These are phyloP conservation scores for Casuarina glauca DNA, from an alignment of 306 rosid species.

Conservation along the genomic window DNA sequence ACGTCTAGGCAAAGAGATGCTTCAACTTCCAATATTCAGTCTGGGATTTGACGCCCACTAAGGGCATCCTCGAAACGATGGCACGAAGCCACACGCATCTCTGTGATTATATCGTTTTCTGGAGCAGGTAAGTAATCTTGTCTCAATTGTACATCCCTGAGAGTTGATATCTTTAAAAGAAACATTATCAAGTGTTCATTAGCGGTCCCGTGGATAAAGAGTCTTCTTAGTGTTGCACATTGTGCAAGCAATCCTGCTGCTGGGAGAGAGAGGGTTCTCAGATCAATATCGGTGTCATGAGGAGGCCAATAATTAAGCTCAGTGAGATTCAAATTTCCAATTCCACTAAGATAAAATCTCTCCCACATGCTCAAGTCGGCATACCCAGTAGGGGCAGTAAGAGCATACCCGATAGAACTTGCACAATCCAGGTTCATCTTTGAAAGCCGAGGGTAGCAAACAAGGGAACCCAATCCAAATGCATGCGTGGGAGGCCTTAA, in stretches of 20 bases:
- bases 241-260: conserved; percentile 19
- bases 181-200: conserved; percentile 14
- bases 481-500: not conserved
- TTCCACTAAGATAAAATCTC: not conserved
- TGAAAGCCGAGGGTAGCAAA: conserved; percentile 7
- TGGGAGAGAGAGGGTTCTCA: conserved; percentile 12
- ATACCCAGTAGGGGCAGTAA: conserved; percentile 11
- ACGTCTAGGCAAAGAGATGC: too few relatives aligned
- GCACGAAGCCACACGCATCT: not conserved
- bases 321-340: conserved; percentile 8
- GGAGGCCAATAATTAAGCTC: conserved; percentile 20
- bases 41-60: not conserved
- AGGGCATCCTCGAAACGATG: conserved; percentile 4
- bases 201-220: conserved; percentile 11
- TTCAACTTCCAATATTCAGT: not conserved
- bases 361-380: conserved; percentile 15
- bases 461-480: conserved; percentile 9
- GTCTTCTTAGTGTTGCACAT: conserved; percentile 3
- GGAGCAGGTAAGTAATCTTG: conserved; percentile 19
- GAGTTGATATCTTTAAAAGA: not conserved
- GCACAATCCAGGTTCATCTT: conserved; percentile 14
- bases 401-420: conserved; percentile 8
- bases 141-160: conserved; percentile 22
- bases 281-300: not conserved
- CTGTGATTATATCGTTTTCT: conserved; percentile 7